Conservation (phyloP, 441 rosid genomes). For the Dalechampia spathulata region DNA sequence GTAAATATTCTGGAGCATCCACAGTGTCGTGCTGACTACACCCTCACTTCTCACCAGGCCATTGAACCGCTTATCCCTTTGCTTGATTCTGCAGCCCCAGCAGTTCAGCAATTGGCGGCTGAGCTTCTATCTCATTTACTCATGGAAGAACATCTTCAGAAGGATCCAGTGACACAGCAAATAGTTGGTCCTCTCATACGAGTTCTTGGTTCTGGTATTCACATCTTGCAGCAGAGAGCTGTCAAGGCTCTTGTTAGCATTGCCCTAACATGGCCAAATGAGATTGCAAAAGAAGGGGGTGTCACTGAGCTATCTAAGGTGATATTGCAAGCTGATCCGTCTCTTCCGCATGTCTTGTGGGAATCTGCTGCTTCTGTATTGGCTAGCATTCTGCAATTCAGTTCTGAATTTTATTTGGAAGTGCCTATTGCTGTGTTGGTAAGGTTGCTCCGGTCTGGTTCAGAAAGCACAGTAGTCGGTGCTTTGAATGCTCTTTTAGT, state of each 20-base stretch:
- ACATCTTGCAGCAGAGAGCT: conserved; percentile 96
- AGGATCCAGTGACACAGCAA: conserved; percentile 77
- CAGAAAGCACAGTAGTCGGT: conserved; percentile 78
- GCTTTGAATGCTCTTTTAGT: conserved; percentile 96
- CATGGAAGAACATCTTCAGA: conserved; percentile 83
- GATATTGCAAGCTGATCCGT: conserved; percentile 91
- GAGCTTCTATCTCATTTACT: conserved; percentile 97
- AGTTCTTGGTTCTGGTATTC: conserved; percentile 88
- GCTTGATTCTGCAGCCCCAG: conserved; percentile 90
- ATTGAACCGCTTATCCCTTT: conserved; percentile 94
- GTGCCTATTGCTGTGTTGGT: conserved; percentile 98
- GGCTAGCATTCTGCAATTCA: conserved; percentile 86
- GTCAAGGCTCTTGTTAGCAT: conserved; percentile 96
- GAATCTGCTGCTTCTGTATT: conserved; percentile 96
- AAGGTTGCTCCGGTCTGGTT: conserved; percentile 81
- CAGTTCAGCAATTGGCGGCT: conserved; percentile 97
- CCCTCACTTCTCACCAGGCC: conserved; percentile 76
- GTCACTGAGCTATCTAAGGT: conserved; percentile 91
- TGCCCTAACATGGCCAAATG: conserved; percentile 91
- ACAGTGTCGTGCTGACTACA: conserved; percentile 86
- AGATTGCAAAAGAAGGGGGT: conserved; percentile 97
- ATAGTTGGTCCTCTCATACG: conserved; percentile 84
- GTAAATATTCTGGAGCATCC: conserved; percentile 98
- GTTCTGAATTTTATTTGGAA: conserved; percentile 95
- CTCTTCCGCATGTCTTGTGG: conserved; percentile 89